These are phyloP conservation scores for Globisporangium camurandrum DNA, from an alignment of 352 stramenopile genomes.

Conservation along the genomic window DNA sequence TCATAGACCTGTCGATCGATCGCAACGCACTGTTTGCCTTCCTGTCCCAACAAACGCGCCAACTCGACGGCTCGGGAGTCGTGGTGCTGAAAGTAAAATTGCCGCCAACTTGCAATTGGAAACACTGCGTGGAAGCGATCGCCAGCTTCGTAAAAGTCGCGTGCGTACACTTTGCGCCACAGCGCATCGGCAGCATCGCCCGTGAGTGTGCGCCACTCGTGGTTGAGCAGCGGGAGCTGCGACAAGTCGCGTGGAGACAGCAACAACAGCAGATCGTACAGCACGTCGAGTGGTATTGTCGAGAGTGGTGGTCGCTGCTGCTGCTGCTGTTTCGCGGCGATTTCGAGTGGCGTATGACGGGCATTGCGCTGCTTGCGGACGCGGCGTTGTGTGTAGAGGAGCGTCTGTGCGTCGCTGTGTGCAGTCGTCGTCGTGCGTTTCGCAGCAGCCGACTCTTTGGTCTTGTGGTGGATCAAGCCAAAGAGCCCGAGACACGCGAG, in stretches of 20 bases:
- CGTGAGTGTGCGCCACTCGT: conserved; percentile 21
- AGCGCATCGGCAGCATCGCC: conserved; percentile 32
- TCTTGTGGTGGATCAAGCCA: conserved; percentile 48
- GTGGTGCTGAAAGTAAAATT: conserved; percentile 71
- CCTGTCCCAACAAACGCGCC: conserved; percentile 33
- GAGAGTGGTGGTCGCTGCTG: neutral
- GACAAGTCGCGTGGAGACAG: conserved; percentile 38
- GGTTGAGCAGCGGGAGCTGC: conserved; percentile 33
- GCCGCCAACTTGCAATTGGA: conserved; percentile 43
- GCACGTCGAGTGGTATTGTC: conserved; percentile 24
- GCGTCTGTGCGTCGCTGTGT: conserved; percentile 9
- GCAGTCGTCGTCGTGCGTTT: neutral
- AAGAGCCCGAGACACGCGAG: conserved; percentile 57
- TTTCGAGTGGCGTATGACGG: too few species aligned
- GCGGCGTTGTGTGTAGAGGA: conserved; percentile 14
- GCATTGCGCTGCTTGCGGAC: conserved; percentile 5
- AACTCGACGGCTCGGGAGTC: conserved; percentile 59
- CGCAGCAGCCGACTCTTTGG: conserved; percentile 17
- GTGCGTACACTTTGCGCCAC: conserved; percentile 41
- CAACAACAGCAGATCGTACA: conserved; percentile 47
- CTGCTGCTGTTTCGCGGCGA: neutral
- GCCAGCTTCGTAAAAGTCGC: conserved; percentile 47
- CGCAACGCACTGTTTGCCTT: conserved; percentile 42
- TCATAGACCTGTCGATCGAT: conserved; percentile 64
- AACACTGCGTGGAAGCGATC: conserved; percentile 42